phyloP scores from a whole-genome alignment of 2,329 filamentous ascomycete genomes.

The Venturia oleaginea region DNA sequence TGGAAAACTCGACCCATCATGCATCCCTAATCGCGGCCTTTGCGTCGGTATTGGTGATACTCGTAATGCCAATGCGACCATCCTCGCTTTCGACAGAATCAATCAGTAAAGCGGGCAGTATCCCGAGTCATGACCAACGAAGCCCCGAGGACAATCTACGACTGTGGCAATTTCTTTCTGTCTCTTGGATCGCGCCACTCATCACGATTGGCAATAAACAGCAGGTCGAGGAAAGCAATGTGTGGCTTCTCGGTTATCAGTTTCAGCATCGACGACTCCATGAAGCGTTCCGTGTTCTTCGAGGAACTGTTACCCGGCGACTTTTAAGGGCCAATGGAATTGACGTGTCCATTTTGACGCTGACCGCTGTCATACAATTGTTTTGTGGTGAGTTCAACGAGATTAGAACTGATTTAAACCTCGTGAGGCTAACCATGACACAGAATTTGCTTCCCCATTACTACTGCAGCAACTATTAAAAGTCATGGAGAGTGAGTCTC shows the following conservation, averaged over 20 bases:
- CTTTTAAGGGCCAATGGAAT: slow-evolving; percentile 40
- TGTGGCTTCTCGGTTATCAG: slow-evolving; percentile 71
- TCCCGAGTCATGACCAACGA: slow-evolving; percentile 51
- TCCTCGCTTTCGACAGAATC: slow-evolving; percentile 42
- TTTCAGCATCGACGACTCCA: slow-evolving; percentile 75
- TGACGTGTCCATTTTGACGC: not conserved
- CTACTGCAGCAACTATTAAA: slow-evolving; percentile 63
- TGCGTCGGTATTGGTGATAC: slow-evolving; percentile 40
- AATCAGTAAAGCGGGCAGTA: slow-evolving; percentile 50
- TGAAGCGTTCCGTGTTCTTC: slow-evolving; percentile 61
- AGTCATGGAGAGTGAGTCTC: slow-evolving; percentile 49
- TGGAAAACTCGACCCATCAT: slow-evolving; percentile 24
- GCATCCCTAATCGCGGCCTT: slow-evolving; percentile 28
- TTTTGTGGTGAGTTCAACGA: slow-evolving; percentile 35
- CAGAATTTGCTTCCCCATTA: slow-evolving; percentile 41
- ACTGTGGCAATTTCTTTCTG: slow-evolving; percentile 74
- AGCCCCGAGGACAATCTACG: slow-evolving; percentile 72
- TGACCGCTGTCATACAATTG: slow-evolving; percentile 55
- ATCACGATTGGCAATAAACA: slow-evolving; percentile 55
- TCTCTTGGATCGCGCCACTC: slow-evolving; percentile 72
- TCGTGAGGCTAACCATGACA: not conserved
- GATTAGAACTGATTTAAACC: not conserved
- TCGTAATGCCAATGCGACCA: slow-evolving; percentile 63
- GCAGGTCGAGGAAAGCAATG: slow-evolving; percentile 67
- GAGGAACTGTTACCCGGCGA: slow-evolving; percentile 57